These are phyloP conservation scores for Phytophthora pini DNA, from an alignment of 352 stramenopile genomes.

Conservation along the genomic window DNA sequence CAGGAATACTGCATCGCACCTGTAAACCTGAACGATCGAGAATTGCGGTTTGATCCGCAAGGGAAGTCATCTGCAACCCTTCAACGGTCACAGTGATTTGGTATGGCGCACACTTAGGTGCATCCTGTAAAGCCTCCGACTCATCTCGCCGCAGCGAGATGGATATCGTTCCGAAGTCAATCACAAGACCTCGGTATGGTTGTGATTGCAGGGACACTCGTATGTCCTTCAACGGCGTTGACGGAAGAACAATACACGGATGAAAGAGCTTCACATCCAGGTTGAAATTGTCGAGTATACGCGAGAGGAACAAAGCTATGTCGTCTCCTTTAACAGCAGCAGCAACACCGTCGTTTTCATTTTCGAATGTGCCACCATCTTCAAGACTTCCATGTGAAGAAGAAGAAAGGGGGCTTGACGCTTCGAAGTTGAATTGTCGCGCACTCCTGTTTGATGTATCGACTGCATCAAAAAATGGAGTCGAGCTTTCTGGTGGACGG, in stretches of 20 bases:
- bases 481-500: conserved; percentile 33
- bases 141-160: conserved; percentile 28
- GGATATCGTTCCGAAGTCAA: conserved; percentile 64
- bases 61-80: conserved; percentile 37
- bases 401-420: neutral
- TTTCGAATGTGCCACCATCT: neutral
- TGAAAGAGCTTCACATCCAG: conserved; percentile 52
- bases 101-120: conserved; percentile 6
- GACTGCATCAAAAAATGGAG: conserved; percentile 76
- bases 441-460: conserved; percentile 40
- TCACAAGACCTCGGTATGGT: conserved; percentile 43
- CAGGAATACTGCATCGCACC: conserved; percentile 29
- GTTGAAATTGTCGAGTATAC: conserved; percentile 40
- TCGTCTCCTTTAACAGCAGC: conserved; percentile 14
- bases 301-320: conserved; percentile 13
- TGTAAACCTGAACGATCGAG: conserved; percentile 49
- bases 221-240: conserved; percentile 44
- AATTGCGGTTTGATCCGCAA: conserved; percentile 40
- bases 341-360: conserved; percentile 1
- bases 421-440: conserved; percentile 30
- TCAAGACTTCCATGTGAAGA: neutral
- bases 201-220: conserved; percentile 34
- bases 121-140: conserved; percentile 5
- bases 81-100: conserved; percentile 31
- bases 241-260: conserved; percentile 54